Percentiles rank a stretch among this genome's conserved stretches.
Evolutionary conservation across 371 early-diverging fungal genomes (phyloP).

Genomic region (Lichtheimia corymbifera): DNA sequence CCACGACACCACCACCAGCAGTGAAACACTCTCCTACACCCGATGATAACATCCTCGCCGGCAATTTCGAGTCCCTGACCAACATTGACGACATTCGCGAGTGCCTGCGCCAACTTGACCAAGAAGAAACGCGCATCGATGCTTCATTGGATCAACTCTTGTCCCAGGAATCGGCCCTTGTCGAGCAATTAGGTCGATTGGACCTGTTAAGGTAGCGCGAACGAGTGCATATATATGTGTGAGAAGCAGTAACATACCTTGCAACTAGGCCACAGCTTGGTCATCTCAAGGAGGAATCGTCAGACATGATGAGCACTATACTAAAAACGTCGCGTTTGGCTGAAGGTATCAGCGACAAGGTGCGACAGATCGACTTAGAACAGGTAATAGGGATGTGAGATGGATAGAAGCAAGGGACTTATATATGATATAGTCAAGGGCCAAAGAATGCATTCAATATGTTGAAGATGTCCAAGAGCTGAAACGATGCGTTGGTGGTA

Average conservation of each 20-base stretch:
- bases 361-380: constrained; percentile 81
- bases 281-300: constrained; percentile 50
- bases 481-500: constrained; percentile 71
- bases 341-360: constrained; percentile 79
- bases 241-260: background rate
- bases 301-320: constrained; percentile 60
- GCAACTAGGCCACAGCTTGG: constrained; percentile 62
- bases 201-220: constrained; percentile 50
- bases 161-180: constrained; percentile 26
- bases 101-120: constrained; percentile 62
- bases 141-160: constrained; percentile 61
- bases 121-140: constrained; percentile 70
- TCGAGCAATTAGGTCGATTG: constrained; percentile 30
- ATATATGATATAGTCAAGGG: constrained; percentile 52
- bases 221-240: background rate
- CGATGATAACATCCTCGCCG: background rate
- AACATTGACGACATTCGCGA: constrained; percentile 68
- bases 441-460: constrained; percentile 67
- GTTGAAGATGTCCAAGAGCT: constrained; percentile 80
- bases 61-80: constrained; percentile 47
- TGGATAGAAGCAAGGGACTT: background rate
- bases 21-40: too few species aligned
- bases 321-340: constrained; percentile 72
- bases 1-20: too few species aligned
- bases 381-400: constrained; percentile 36